These are phyloP conservation scores for Malus hybrid DNA, from an alignment of 331 rosid species.

Conservation along the genomic window DNA sequence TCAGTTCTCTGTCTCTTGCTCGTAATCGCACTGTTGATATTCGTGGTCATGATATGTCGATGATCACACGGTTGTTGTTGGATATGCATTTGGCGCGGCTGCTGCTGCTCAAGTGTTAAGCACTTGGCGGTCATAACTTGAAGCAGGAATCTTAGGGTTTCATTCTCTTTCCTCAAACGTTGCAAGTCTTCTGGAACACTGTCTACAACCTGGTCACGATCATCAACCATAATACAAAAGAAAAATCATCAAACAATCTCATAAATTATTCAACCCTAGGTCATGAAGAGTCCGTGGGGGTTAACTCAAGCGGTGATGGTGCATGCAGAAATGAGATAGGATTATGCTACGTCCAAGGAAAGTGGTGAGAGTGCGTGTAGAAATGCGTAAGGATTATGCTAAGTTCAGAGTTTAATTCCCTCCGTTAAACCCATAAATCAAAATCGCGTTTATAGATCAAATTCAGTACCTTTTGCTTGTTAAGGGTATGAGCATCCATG, in stretches of 20 bases:
- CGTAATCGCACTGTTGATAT: not conserved
- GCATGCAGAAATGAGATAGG: too few species aligned
- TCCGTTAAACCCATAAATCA: not conserved
- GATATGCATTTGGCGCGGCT: too few species aligned
- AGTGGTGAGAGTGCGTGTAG: too few species aligned
- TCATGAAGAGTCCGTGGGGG: too few species aligned
- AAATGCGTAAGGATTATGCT: too few species aligned
- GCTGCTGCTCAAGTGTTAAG: constrained; percentile 27
- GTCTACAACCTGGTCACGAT: constrained; percentile 22
- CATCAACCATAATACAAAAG: not conserved
- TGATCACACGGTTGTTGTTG: too few species aligned
- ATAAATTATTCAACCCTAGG: too few species aligned
- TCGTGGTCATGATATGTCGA: not conserved
- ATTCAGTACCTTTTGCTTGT: constrained; percentile 28
- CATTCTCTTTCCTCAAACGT: constrained; percentile 42
- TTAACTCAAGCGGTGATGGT: too few species aligned
- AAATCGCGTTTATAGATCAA: not conserved
- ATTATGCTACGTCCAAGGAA: too few species aligned
- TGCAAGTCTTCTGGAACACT: constrained; percentile 25
- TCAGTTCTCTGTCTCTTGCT: not conserved
- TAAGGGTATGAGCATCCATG: constrained; percentile 26
- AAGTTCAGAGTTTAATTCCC: too few species aligned
- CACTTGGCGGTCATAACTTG: constrained; percentile 37
- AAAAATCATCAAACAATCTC: too few species aligned
- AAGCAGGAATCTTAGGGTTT: constrained; percentile 40